These are phyloP conservation scores for Leptoxyphium fumago DNA, from an alignment of 2,329 filamentous ascomycete species.

Conservation along the genomic window DNA sequence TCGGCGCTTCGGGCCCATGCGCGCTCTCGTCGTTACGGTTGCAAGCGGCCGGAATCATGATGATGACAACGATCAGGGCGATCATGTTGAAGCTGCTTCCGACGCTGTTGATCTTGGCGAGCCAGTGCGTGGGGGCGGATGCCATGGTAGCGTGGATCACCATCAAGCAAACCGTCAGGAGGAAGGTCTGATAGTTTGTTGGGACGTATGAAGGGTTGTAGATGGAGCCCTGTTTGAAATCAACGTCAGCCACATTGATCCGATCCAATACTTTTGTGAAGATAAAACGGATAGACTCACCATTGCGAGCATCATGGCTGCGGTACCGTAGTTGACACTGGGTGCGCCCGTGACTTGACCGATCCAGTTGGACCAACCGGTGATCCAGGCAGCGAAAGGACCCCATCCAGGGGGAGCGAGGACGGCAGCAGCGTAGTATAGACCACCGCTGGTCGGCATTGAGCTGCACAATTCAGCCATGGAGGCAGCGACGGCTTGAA, in stretches of 20 bases:
- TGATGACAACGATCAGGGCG: conserved; percentile 49
- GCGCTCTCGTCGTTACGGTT: conserved; percentile 35
- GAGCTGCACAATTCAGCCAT: conserved; percentile 43
- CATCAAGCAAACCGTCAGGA: conserved; percentile 53
- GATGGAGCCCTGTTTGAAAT: conserved; percentile 38
- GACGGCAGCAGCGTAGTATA: conserved; percentile 41
- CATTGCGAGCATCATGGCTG: conserved; percentile 42
- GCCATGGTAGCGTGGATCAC: conserved; percentile 52
- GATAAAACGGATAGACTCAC: conserved; percentile 32
- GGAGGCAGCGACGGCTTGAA: conserved; percentile 47
- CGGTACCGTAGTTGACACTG: conserved; percentile 43
- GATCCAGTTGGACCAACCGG: conserved; percentile 24
- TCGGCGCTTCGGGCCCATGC: not conserved
- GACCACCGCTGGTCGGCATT: conserved; percentile 41
- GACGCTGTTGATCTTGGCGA: conserved; percentile 54
- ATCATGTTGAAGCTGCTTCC: conserved; percentile 59
- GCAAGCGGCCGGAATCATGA: conserved; percentile 50
- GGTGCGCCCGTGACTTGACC: conserved; percentile 41
- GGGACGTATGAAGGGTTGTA: conserved; percentile 50
- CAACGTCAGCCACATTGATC: no score
- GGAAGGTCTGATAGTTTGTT: conserved; percentile 50
- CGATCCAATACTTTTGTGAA: no score
- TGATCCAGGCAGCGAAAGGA: conserved; percentile 36
- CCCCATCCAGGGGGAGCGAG: conserved; percentile 34
- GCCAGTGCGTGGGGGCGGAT: conserved; percentile 55